These are phyloP conservation scores for Cafeteria roenbergensis DNA, from an alignment of 108 stramenopile species.

Conservation along the genomic window DNA sequence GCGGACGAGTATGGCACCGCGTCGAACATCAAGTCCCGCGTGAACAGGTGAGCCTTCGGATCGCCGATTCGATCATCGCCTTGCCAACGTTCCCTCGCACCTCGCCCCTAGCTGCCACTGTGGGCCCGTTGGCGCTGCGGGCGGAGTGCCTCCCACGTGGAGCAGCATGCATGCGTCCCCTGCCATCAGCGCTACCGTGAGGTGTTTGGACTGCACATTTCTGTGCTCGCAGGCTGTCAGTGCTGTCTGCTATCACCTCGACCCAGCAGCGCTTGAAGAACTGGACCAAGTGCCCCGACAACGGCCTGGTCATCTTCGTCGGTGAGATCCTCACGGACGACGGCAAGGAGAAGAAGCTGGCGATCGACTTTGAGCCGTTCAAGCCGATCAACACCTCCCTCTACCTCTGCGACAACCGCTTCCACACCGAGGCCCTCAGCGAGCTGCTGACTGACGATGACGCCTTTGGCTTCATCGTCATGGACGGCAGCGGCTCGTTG, in stretches of 20 bases:
- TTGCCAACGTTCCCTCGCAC: too few species aligned
- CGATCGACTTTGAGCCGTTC: conserved; percentile 94
- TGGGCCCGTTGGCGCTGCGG: too few species aligned
- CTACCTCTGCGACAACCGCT: conserved; percentile 97
- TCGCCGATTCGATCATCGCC: too few species aligned
- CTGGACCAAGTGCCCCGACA: conserved; percentile 79
- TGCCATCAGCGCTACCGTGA: neutral
- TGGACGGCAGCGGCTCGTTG: conserved; percentile 95
- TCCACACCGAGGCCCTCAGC: conserved; percentile 89
- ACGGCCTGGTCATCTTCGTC: conserved; percentile 93
- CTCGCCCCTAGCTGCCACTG: too few species aligned
- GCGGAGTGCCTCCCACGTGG: too few species aligned
- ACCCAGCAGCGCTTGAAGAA: conserved; percentile 95
- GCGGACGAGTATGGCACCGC: conserved; percentile 96
- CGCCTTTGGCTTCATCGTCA: conserved; percentile 90
- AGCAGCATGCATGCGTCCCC: too few species aligned
- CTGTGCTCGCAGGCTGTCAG: conserved; percentile 64
- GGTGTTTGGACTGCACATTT: neutral
- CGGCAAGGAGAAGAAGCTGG: conserved; percentile 90
- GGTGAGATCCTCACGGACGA: conserved; percentile 96
- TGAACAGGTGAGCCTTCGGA: conserved; percentile 64
- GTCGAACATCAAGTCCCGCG: conserved; percentile 93
- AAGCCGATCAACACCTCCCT: conserved; percentile 97
- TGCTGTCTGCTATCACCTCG: conserved; percentile 90
- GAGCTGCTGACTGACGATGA: conserved; percentile 96